Evolutionary conservation across 1,284 basidiomycete genomes (phyloP), one percentile per base, ranked within the genome.

Genomic region (Trichosporon coremiiforme): DNA sequence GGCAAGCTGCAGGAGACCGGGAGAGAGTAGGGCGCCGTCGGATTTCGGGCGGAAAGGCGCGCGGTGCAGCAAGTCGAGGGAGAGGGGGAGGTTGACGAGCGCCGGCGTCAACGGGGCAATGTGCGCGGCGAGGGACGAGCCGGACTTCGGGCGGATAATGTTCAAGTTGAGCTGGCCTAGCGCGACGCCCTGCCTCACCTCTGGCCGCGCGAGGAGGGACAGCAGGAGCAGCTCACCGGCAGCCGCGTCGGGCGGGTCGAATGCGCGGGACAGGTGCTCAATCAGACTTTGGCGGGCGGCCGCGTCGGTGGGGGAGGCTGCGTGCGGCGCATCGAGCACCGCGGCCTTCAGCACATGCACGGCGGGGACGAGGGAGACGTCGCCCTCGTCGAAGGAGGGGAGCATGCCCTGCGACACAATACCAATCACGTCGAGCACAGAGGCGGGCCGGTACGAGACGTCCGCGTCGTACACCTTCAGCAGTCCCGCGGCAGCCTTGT

Each of bases 381-480:
- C 74, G 8, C 77, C 76, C 2, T 75, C 75, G 17, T 53, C 57
- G 57, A 60, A 60, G 6, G 29, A 17, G 15, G 57, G 57, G 1
- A 60, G 57, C 31, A 35, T 25, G 57, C 57, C 57, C 57, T 60
- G 57, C 0, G 80, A 80, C 10, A 83, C 66, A 38, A 84, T 73
- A 1, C 83, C 83, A 47, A 78, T 71, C 45, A 83, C 80, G 20
- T 75, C 75, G 65, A 78, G 76, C 1, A 74, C 72, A 1, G 80
- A 77, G 1, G 81, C 79, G 3, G 83, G 81, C 64, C 76, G 77
- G 68, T 75, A 80, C 0, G 79, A 71, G 8, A 73, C 73, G 45
- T 81, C 79, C 2, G 60, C 22, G 66, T 80, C 80, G 71, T 83
- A 84, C 45, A 80, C 81, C 75, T 84, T 84, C 66, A 84, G 70